Conservation (phyloP, 345 rosid species). For the Camelina laxa region DNA sequence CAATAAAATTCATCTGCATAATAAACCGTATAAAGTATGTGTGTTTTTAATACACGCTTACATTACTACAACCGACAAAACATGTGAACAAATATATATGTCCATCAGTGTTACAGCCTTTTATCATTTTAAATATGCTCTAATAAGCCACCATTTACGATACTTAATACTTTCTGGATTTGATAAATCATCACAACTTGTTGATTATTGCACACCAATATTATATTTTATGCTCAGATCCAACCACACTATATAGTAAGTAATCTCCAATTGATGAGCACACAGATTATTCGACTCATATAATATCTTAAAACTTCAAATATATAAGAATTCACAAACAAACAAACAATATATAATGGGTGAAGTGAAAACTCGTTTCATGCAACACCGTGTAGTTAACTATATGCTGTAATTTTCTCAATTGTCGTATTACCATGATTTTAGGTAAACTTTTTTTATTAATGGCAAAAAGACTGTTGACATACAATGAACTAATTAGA, state of each 20-base stretch:
- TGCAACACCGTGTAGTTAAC: neutral
- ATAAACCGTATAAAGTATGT: neutral
- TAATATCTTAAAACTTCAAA: neutral
- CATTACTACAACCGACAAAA: constrained; percentile 39
- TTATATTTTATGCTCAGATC: constrained; percentile 12
- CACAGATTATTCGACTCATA: neutral
- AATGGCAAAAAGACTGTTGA: neutral
- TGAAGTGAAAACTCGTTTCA: neutral
- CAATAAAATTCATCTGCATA: constrained; percentile 6
- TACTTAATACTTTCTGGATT: constrained; percentile 15
- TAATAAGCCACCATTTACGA: constrained; percentile 25
- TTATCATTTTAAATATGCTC: constrained; percentile 25
- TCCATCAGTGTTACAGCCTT: constrained; percentile 39
- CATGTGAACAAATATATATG: constrained; percentile 31
- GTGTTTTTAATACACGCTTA: constrained; percentile 30
- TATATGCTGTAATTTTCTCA: too few relatives aligned
- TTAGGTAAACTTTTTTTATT: neutral
- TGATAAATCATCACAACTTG: constrained; percentile 1
- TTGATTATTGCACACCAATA: constrained; percentile 12
- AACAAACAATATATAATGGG: neutral
- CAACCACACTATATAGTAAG: constrained; percentile 9
- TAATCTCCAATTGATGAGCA: neutral
- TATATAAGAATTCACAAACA: neutral
- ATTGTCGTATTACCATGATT: neutral
- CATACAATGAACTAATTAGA: constrained; percentile 23